A percentile compares a stretch with the other conserved stretches of the same genome.
Conservation (phyloP, 139 green algal genomes). For the Chlorella sp. region DNA sequence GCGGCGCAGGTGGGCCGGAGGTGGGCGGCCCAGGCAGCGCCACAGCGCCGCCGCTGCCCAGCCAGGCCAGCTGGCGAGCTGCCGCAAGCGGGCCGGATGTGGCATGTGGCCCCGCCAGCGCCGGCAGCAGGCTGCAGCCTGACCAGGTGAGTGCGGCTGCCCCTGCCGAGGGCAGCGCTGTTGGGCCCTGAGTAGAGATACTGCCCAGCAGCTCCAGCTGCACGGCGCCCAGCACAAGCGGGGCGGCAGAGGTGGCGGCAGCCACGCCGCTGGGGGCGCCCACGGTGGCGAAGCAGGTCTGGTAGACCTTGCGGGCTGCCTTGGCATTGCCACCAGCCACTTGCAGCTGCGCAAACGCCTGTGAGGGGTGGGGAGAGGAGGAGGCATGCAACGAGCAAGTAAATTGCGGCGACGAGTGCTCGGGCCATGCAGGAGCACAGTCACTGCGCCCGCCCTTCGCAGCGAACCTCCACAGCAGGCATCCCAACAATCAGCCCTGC, state of each 20-base stretch:
- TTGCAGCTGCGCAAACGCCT: slow-evolving; percentile 55
- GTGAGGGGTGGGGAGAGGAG: not conserved
- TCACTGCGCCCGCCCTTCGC: no score
- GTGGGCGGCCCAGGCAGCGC: not conserved
- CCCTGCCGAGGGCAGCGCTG: no score
- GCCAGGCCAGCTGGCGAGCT: slow-evolving; percentile 18
- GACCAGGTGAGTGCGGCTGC: not conserved
- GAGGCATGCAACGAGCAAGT: no score
- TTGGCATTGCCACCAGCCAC: slow-evolving; percentile 45
- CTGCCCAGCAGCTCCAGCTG: slow-evolving; percentile 26
- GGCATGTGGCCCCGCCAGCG: not conserved
- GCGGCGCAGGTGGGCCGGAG: not conserved
- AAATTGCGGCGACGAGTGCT: no score
- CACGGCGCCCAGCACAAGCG: slow-evolving; percentile 15
- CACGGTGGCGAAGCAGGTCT: slow-evolving; percentile 36
- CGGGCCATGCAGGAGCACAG: no score
- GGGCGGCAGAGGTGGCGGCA: not conserved
- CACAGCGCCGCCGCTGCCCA: slow-evolving; percentile 27
- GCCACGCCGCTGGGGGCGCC: not conserved
- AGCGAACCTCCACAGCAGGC: no score
- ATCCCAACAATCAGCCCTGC: no score
- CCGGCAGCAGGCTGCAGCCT: not conserved
- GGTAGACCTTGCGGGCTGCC: slow-evolving; percentile 55
- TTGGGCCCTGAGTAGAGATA: no score
- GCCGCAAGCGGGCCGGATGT: not conserved